Evolutionary conservation across 768 basidiomycete species (phyloP), one percentile per base, ranked within the genome.

Genomic region (Leccinum obscurum): DNA sequence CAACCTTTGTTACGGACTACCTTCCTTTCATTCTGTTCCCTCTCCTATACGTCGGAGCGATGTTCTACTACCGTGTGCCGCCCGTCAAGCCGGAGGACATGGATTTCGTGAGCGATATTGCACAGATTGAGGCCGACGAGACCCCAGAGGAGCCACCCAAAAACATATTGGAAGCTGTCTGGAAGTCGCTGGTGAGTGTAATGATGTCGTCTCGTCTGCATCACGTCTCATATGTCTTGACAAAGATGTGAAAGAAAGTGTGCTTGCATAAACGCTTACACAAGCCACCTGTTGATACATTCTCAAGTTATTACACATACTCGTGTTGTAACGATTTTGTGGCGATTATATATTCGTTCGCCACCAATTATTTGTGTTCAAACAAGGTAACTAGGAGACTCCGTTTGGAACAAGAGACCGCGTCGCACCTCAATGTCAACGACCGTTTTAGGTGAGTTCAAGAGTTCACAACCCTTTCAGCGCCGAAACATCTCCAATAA

Each of bases 1-100:
- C 83, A 34, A 80, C 73, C 15, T 95, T 95, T 66, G 80, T 95
- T 58, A 93, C 93, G 24, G 92, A 85, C 72, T 96, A 95, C 73
- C 69, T 94, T 49, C 90, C 89, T 20, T 71, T 87, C 8, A 64
- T 69, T n/a, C 55, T 87, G 34, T 93, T 94, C 85, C 92, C 92
- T 22, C 55, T 94, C 52, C 68, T 96, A 34, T 96, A 90, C 73
- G 7, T 80, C 37, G 80, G 74, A n/a, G 83, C 86, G 60, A 85
- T 83, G 67, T 62, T 88, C 48, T 81, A 78, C 70, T 62, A 70
- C 48, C 58, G 62, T 44, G 1, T 32, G 3, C 70, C 75, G 37
- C 61, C 65, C 13, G 62, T 74, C 48, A 64, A 56, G 35, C 63
- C 86, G 0, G 68, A 80, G 22, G 85, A 95, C 35, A 95, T 98